Percentiles rank a stretch among this genome's conserved stretches.
Evolutionary conservation across 768 basidiomycete genomes (phyloP).

Genomic region (Hygrophorus russula): DNA sequence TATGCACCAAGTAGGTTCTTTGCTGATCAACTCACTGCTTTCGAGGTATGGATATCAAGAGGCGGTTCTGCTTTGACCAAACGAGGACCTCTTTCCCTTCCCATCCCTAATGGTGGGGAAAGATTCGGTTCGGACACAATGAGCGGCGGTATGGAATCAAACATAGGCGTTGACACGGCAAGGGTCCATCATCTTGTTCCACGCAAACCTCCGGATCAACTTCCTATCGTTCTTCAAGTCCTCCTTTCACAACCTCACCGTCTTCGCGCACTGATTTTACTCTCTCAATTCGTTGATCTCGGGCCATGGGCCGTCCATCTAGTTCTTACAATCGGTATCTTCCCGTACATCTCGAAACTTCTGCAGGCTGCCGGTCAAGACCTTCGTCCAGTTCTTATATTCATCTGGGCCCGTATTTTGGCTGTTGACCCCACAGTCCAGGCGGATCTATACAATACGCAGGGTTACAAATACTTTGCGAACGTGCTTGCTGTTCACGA

Average conservation of each 20-base stretch:
- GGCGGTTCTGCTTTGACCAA: conserved; percentile 79
- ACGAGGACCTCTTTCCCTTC: conserved; percentile 65
- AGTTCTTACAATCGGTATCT: conserved; percentile 93
- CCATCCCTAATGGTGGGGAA: conserved; percentile 27
- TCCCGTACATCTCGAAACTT: conserved; percentile 95
- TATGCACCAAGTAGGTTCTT: conserved; percentile 91
- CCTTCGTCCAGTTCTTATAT: conserved; percentile 93
- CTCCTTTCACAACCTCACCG: conserved; percentile 94
- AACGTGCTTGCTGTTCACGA: conserved; percentile 61
- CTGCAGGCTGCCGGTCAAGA: conserved; percentile 92
- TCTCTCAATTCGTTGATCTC: conserved; percentile 95
- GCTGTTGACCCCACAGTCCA: conserved; percentile 95
- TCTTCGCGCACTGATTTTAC: conserved; percentile 85
- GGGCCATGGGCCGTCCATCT: conserved; percentile 98
- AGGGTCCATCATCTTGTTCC: conserved; percentile 47
- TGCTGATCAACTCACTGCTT: conserved; percentile 91
- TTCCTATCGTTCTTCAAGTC: conserved; percentile 96
- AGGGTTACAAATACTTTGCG: conserved; percentile 81
- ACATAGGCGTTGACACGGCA: background rate
- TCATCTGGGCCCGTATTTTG: conserved; percentile 97
- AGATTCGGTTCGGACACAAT: conserved; percentile 11
- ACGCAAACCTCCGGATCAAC: conserved; percentile 90
- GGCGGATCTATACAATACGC: conserved; percentile 73
- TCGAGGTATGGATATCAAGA: conserved; percentile 96
- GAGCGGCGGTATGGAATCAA: background rate